Evolutionary conservation across 2,329 filamentous ascomycete species (phyloP).

Genomic region (Colletotrichum sp.): DNA sequence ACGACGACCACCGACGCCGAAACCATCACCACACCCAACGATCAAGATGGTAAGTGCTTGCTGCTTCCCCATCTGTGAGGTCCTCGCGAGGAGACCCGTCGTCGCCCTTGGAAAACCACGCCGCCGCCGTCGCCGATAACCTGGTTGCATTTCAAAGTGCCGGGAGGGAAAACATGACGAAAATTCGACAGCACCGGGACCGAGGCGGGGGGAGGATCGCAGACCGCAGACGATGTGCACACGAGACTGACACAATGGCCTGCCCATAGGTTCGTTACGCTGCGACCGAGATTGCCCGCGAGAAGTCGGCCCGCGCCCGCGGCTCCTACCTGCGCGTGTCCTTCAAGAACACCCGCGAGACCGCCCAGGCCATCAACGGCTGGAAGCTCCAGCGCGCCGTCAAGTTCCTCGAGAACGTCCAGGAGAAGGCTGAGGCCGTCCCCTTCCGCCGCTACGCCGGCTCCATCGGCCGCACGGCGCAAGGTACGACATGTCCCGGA

Average conservation of each 20-base stretch:
- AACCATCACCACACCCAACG: conserved; percentile 58
- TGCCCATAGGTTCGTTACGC: conserved; percentile 86
- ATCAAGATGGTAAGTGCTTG: conserved; percentile 61
- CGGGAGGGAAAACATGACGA: background rate
- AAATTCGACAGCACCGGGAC: background rate
- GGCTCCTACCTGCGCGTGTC: conserved; percentile 98
- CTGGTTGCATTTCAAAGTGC: background rate
- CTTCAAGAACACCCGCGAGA: conserved; percentile 99
- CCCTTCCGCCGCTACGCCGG: conserved; percentile 98
- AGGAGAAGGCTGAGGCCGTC: conserved; percentile 95
- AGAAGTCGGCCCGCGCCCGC: conserved; percentile 96
- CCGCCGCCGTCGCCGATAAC: background rate
- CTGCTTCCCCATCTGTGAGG: conserved; percentile 23
- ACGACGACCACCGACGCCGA: conserved; percentile 48
- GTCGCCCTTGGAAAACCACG: background rate
- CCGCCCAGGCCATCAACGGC: conserved; percentile 98
- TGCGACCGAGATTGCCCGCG: conserved; percentile 82
- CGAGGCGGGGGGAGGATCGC: background rate
- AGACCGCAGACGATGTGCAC: background rate
- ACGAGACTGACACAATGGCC: conserved; percentile 22
- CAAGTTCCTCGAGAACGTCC: conserved; percentile 97
- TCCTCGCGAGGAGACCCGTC: background rate
- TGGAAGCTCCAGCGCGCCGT: conserved; percentile 97
- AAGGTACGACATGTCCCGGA: conserved; percentile 75
- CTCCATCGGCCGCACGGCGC: conserved; percentile 92